phyloP scores from a whole-genome alignment of 192 early-diverging fungal species.

The Spinellus fusiger region DNA sequence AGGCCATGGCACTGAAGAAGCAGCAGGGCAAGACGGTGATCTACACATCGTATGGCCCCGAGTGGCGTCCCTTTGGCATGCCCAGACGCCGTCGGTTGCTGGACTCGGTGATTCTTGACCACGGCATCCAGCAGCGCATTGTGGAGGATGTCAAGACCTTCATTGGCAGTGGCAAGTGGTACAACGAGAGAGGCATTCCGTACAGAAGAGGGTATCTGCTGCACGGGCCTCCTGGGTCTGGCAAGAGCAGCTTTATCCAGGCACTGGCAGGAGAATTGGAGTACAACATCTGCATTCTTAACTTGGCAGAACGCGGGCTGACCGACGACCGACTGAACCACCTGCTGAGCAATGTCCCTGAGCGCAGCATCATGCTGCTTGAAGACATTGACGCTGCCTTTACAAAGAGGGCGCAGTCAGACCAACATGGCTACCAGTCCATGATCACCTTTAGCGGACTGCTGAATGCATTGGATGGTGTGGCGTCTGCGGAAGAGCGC shows the following conservation, averaged over 20 bases:
- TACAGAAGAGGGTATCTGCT: conserved; percentile 86
- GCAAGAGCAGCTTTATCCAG: conserved; percentile 91
- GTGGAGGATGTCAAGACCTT: conserved; percentile 69
- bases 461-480: conserved; percentile 85
- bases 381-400: conserved; percentile 88
- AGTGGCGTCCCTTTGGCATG: conserved; percentile 95
- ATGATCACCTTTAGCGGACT: conserved; percentile 84
- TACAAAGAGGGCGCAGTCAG: conserved; percentile 57
- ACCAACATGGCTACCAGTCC: conserved; percentile 71
- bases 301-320: conserved; percentile 73
- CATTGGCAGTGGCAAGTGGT: conserved; percentile 77
- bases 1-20: conserved; percentile 71
- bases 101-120: conserved; percentile 68
- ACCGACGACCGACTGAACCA: conserved; percentile 83
- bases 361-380: conserved; percentile 72
- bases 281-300: conserved; percentile 86
- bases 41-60: conserved; percentile 90
- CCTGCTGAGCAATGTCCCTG: conserved; percentile 71
- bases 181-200: conserved; percentile 80
- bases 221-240: conserved; percentile 84
- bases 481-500: conserved; percentile 79
- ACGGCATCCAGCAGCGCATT: conserved; percentile 57
- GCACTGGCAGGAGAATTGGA: conserved; percentile 80
- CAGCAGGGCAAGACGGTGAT: conserved; percentile 95
- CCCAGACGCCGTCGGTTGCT: conserved; percentile 75